These are phyloP conservation scores for Cafeteria roenbergensis DNA, from an alignment of 108 stramenopile genomes.

Conservation along the genomic window DNA sequence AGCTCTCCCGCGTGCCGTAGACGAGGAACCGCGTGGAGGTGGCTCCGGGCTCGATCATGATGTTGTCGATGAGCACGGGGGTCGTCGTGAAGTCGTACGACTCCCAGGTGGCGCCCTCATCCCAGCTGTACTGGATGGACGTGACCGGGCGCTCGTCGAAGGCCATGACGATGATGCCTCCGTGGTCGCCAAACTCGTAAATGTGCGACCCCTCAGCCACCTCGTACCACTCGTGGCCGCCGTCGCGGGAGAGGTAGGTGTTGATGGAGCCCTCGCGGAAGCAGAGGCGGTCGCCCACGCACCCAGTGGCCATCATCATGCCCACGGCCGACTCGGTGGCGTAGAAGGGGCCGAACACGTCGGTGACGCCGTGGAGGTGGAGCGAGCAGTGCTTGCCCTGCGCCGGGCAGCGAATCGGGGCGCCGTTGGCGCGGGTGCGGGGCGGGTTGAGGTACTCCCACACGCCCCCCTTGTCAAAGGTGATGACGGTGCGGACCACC, in stretches of 20 bases:
- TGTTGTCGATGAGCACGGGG: conserved; percentile 14
- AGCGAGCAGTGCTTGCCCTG: not conserved
- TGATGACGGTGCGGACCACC: conserved; percentile 5
- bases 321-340: conserved; percentile 1
- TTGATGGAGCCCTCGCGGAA: not conserved
- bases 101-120: conserved; percentile 2
- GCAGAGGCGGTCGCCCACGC: conserved; percentile 4
- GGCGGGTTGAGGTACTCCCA: conserved; percentile 5
- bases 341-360: conserved; percentile 7
- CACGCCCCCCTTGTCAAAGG: conserved; percentile 14
- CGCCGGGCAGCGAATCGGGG: not conserved
- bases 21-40: not conserved
- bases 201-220: conserved; percentile 8
- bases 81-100: not conserved
- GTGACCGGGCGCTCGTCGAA: conserved; percentile 1
- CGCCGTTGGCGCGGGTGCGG: not conserved
- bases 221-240: conserved; percentile 7
- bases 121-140: conserved; percentile 4
- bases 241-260: conserved; percentile 9
- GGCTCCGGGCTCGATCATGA: conserved; percentile 13
- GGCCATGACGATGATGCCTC: conserved; percentile 14
- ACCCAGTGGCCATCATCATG: conserved; percentile 7
- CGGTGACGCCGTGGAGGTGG: conserved; percentile 6
- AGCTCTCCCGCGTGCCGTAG: not conserved
- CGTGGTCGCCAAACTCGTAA: conserved; percentile 14